These are phyloP conservation scores for Microbotryum saponariae DNA, from an alignment of 1,284 basidiomycete genomes.

Conservation along the genomic window DNA sequence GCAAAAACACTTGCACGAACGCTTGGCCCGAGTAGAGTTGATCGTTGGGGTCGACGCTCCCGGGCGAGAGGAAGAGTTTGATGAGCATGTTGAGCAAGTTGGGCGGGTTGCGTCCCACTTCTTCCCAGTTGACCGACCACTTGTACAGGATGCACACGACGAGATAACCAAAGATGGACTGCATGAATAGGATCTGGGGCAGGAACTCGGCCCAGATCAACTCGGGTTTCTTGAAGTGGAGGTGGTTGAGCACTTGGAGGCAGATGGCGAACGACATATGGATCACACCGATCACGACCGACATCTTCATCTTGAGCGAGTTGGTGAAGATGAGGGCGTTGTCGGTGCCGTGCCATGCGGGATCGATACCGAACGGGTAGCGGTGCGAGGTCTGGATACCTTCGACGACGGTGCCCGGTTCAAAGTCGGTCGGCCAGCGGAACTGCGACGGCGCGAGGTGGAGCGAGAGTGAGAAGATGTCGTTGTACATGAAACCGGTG, in stretches of 20 bases:
- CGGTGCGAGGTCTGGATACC: slow-evolving; percentile 57
- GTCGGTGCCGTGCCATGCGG: slow-evolving; percentile 88
- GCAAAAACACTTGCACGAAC: slow-evolving; percentile 71
- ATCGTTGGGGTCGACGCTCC: slow-evolving; percentile 59
- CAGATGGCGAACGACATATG: slow-evolving; percentile 99
- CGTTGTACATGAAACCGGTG: slow-evolving; percentile 97
- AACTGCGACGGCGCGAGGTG: slow-evolving; percentile 85
- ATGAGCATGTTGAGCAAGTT: slow-evolving; percentile 93
- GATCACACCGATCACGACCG: slow-evolving; percentile 89
- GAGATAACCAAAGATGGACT: slow-evolving; percentile 95
- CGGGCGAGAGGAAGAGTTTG: slow-evolving; percentile 84
- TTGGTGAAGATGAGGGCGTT: slow-evolving; percentile 92
- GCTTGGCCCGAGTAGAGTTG: slow-evolving; percentile 83
- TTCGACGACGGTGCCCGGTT: slow-evolving; percentile 47
- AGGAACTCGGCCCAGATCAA: slow-evolving; percentile 92
- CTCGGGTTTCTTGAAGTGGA: slow-evolving; percentile 77
- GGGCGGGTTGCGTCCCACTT: slow-evolving; percentile 61
- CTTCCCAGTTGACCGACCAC: slow-evolving; percentile 87
- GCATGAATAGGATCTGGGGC: slow-evolving; percentile 93
- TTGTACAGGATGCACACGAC: slow-evolving; percentile 94
- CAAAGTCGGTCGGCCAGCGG: slow-evolving; percentile 57
- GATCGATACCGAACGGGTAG: slow-evolving; percentile 92
- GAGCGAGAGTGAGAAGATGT: slow-evolving; percentile 91
- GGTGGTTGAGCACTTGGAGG: slow-evolving; percentile 88
- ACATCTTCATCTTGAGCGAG: slow-evolving; percentile 99